phyloP scores from a whole-genome alignment of 192 early-diverging fungal species.

The Coemansia sp. region DNA sequence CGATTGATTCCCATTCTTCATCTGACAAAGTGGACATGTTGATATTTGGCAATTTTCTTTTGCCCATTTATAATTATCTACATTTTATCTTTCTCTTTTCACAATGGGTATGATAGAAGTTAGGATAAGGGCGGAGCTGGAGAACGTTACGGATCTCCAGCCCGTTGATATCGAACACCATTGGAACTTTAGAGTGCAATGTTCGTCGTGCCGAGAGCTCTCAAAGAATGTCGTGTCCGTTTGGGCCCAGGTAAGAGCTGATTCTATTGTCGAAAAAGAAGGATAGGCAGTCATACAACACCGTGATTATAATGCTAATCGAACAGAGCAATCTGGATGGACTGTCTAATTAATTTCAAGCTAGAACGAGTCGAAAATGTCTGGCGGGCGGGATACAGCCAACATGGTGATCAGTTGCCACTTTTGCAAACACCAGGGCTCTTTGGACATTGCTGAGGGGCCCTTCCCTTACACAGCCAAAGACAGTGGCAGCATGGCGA shows the following conservation, averaged over 20 bases:
- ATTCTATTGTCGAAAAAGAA: background rate
- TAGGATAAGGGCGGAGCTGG: conserved; percentile 68
- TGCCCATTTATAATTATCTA: too few relatives aligned
- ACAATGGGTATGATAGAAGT: conserved; percentile 4
- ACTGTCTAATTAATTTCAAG: background rate
- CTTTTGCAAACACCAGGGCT: conserved; percentile 79
- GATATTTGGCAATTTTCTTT: too few relatives aligned
- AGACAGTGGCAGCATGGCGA: conserved; percentile 60
- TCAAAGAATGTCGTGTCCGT: conserved; percentile 4
- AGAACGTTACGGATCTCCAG: conserved; percentile 76
- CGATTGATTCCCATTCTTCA: too few relatives aligned
- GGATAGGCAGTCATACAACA: background rate
- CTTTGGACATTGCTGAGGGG: conserved; percentile 49
- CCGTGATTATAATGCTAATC: background rate
- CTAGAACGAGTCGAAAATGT: conserved; percentile 62
- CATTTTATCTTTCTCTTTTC: background rate
- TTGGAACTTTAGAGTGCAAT: conserved; percentile 20
- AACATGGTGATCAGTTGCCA: conserved; percentile 92
- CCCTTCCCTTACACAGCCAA: conserved; percentile 45
- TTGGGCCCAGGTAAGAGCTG: background rate
- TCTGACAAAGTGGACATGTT: too few relatives aligned
- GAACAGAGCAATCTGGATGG: background rate
- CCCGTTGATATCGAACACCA: conserved; percentile 63
- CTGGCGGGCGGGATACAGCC: conserved; percentile 75
- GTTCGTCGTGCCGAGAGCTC: background rate